phyloP scores from a whole-genome alignment of 2,329 filamentous ascomycete species.

The Aspergillus quadricinctus region DNA sequence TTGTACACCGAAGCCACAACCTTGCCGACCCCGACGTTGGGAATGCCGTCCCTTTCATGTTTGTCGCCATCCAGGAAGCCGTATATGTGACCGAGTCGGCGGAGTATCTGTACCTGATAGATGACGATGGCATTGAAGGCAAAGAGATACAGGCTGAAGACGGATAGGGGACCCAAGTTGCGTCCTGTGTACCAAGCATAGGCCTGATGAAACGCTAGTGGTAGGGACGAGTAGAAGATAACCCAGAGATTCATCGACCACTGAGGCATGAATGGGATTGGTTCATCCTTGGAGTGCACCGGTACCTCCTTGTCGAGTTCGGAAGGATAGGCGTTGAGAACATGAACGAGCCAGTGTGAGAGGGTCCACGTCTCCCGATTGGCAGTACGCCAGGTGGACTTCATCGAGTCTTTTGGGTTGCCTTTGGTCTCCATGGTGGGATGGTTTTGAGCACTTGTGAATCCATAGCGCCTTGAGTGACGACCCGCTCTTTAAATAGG shows the following conservation, averaged over 20 bases:
- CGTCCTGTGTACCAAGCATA: slow-evolving; percentile 27
- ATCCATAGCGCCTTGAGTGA: background rate
- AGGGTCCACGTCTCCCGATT: slow-evolving; percentile 28
- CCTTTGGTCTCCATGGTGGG: background rate
- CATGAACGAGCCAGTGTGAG: slow-evolving; percentile 31
- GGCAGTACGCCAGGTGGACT: slow-evolving; percentile 36
- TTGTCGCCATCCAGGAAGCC: slow-evolving; percentile 46
- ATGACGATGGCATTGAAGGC: slow-evolving; percentile 42
- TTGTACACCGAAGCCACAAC: slow-evolving; percentile 31
- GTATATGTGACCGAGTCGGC: slow-evolving; percentile 34
- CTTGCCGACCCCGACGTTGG: slow-evolving; percentile 36
- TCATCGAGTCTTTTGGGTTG: slow-evolving; percentile 37
- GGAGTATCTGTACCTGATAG: slow-evolving; percentile 36
- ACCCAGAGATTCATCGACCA: slow-evolving; percentile 39
- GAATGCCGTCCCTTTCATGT: slow-evolving; percentile 42
- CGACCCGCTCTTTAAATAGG: background rate
- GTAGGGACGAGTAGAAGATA: slow-evolving; percentile 34
- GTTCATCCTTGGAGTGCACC: slow-evolving; percentile 39
- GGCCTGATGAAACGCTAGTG: slow-evolving; percentile 36
- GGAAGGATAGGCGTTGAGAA: slow-evolving; percentile 24
- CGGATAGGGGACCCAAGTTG: slow-evolving; percentile 25
- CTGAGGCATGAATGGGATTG: slow-evolving; percentile 38
- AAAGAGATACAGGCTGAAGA: slow-evolving; percentile 36
- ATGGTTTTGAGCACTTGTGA: background rate
- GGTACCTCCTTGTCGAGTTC: slow-evolving; percentile 31